A percentile compares a stretch with the other conserved stretches of the same genome.
Evolutionary conservation across 2,329 filamentous ascomycete genomes (phyloP).

Genomic region (Trichoderma sp.): DNA sequence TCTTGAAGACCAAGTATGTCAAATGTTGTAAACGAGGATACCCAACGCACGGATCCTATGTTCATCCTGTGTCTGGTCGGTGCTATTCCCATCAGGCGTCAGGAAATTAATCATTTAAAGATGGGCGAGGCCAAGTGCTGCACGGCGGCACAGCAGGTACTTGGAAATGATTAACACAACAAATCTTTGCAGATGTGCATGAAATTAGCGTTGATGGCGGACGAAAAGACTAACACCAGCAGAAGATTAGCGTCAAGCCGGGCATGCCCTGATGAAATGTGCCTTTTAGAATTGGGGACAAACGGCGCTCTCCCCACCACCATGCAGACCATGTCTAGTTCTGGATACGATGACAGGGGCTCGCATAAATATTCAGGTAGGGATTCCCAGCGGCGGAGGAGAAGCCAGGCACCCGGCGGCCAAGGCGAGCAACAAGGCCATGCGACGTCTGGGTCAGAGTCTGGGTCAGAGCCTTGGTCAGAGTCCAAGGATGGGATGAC

Average conservation of each 20-base stretch:
- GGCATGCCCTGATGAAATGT: conserved; percentile 6
- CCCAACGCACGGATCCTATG: background rate
- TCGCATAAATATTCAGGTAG: conserved; percentile 15
- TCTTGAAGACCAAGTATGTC: background rate
- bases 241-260: conserved; percentile 4
- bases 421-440: conserved; percentile 22
- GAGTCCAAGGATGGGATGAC: background rate
- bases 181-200: conserved; percentile 15
- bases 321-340: conserved; percentile 18
- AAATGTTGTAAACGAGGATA: background rate
- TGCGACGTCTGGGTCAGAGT: background rate
- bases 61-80: background rate
- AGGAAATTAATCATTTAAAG: background rate
- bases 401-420: conserved; percentile 18
- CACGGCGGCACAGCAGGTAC: background rate
- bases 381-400: conserved; percentile 21
- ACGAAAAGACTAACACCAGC: background rate
- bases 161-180: background rate
- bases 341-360: conserved; percentile 20
- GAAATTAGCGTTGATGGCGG: conserved; percentile 21
- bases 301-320: conserved; percentile 25
- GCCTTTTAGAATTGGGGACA: conserved; percentile 12
- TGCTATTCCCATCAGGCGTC: conserved; percentile 3
- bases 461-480: background rate
- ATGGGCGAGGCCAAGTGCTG: background rate